Evolutionary conservation across 169 alveolate genomes (phyloP), one percentile per base, ranked within the genome.

Genomic region (Plasmodium malariae): DNA sequence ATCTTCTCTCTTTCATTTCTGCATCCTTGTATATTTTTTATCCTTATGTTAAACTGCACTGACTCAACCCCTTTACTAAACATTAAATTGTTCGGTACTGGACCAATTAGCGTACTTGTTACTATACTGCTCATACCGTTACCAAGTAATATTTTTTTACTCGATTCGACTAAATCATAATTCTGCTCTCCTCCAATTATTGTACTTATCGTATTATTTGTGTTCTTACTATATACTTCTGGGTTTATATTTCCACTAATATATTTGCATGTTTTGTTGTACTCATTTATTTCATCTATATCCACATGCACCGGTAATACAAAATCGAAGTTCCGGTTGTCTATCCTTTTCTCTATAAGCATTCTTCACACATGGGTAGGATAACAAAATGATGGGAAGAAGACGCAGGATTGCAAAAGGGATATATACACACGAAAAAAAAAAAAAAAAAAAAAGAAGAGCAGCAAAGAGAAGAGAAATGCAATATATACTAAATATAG

Each of bases 21-120:
- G 45, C 43, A 62, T 12, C 89, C 89, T 62, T 78, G 74, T 19
- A 54, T 63, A 68, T 78, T 78, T 78, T 78, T 78, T 62, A 78
- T 78, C 0, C 55, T 30, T 30, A 78, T 63, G 26, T 78, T 62
- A 5, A 78, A 62, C 26, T 62, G 76, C 14, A 69, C 24, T 19
- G 51, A 45, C 28, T 78, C 89, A 0, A 62, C 30, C n/a, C 60
- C 69, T 48, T 54, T 78, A 19, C 69, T 78, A 36, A 62, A 78
- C 68, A 78, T 48, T 24, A 43, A 32, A 32, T 43, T 45, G n/a
- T 78, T 78, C 30, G 37, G 30, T 5, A 28, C 45, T 5, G 89
- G 89, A 2, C 89, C 89, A 14, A 78, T 78, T 36, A 78, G 26
- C 7, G 76, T 78, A 4, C 57, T 62, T 21, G 68, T 19, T 48